These are phyloP conservation scores for Colletotrichum theobromicola DNA, from an alignment of 2,329 filamentous ascomycete species.

Conservation along the genomic window DNA sequence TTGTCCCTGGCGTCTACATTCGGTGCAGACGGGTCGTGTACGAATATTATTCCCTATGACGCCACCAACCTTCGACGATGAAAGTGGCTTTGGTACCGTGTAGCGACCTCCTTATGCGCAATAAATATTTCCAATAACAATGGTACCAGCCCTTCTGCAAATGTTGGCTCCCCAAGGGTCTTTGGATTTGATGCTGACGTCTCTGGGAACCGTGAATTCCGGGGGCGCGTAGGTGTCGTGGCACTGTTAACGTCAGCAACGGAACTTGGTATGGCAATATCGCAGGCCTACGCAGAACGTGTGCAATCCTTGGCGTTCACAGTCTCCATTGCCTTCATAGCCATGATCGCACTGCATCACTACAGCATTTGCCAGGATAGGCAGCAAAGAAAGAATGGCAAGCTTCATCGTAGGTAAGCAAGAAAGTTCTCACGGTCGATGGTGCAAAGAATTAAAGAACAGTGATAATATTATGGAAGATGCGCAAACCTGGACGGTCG, in stretches of 20 bases:
- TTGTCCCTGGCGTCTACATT: background rate
- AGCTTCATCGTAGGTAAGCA: background rate
- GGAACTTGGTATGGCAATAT: background rate
- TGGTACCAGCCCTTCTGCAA: background rate
- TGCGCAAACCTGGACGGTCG: background rate
- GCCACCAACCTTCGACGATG: no score
- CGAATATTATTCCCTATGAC: no score
- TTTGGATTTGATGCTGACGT: background rate
- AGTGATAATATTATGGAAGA: background rate
- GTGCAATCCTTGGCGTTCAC: background rate
- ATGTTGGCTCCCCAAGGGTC: background rate
- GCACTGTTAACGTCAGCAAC: background rate
- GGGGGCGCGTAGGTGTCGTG: background rate
- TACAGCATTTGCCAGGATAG: background rate
- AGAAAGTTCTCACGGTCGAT: background rate
- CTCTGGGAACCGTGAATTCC: background rate
- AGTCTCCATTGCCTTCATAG: background rate
- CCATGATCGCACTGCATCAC: background rate
- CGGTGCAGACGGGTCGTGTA: no score
- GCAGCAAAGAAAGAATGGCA: no score
- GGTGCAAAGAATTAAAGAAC: background rate
- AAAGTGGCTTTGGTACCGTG: no score
- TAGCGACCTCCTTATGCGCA: background rate
- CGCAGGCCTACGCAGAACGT: background rate
- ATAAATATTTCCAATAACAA: background rate